Evolutionary conservation across 108 stramenopile genomes (phyloP).

Genomic region (Skeletonema potamos): DNA sequence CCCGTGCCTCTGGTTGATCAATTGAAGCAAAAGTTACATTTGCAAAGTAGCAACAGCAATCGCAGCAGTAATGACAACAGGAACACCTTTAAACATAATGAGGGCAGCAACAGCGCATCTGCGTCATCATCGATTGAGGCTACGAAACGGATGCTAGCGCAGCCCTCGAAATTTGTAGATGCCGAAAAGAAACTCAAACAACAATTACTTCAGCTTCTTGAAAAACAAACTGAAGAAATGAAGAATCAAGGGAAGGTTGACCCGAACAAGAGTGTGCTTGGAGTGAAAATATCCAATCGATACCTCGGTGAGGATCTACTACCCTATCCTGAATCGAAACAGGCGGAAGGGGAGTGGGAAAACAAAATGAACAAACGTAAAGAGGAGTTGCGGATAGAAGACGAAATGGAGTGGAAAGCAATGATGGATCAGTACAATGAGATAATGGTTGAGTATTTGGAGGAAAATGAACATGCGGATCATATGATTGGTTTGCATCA

Average conservation of each 20-base stretch:
- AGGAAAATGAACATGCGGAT: slow-evolving; percentile 3
- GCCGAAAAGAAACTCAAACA: slow-evolving; percentile 46
- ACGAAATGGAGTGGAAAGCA: slow-evolving; percentile 38
- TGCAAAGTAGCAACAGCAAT: background rate
- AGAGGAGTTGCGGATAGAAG: slow-evolving; percentile 22
- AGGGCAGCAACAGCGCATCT: background rate
- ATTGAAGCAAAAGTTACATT: slow-evolving; percentile 8
- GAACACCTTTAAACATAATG: background rate
- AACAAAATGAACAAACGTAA: slow-evolving; percentile 27
- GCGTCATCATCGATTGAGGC: background rate
- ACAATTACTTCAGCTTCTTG: slow-evolving; percentile 32
- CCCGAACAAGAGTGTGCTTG: slow-evolving; percentile 25
- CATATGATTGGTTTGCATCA: slow-evolving; percentile 5
- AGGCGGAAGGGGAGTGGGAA: slow-evolving; percentile 27
- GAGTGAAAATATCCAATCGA: slow-evolving; percentile 46
- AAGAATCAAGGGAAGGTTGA: background rate
- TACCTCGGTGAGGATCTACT: slow-evolving; percentile 45
- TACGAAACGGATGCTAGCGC: slow-evolving; percentile 23
- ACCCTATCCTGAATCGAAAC: slow-evolving; percentile 34
- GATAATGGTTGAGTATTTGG: slow-evolving; percentile 15
- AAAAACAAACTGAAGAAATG: slow-evolving; percentile 32
- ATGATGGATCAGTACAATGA: slow-evolving; percentile 26
- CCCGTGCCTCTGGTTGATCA: slow-evolving; percentile 16
- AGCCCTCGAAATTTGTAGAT: slow-evolving; percentile 37
- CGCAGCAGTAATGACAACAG: background rate